These are phyloP conservation scores for Byssothecium circinans DNA, from an alignment of 2,329 filamentous ascomycete species.

Conservation along the genomic window DNA sequence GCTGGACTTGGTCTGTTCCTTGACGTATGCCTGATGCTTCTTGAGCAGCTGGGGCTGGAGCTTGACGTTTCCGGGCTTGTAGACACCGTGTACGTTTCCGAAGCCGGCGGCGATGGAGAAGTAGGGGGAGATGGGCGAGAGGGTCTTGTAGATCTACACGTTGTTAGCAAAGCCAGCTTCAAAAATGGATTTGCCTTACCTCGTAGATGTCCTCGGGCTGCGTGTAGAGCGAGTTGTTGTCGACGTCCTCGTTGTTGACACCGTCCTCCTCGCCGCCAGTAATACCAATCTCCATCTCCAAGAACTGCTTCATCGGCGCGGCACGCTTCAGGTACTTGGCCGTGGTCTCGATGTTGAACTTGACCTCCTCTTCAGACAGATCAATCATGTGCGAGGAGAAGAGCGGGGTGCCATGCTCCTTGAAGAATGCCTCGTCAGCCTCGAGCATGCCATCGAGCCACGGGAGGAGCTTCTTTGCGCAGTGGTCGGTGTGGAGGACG, in stretches of 20 bases:
- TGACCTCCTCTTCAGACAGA: slow-evolving; percentile 77
- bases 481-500: slow-evolving; percentile 97
- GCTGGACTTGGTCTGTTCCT: slow-evolving; percentile 71
- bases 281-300: slow-evolving; percentile 88
- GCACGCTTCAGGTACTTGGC: slow-evolving; percentile 91
- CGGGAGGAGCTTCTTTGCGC: slow-evolving; percentile 98
- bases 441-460: slow-evolving; percentile 82
- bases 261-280: slow-evolving; percentile 97
- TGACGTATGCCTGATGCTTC: slow-evolving; percentile 94
- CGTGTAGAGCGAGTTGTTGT: slow-evolving; percentile 96
- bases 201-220: slow-evolving; percentile 70
- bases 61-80: slow-evolving; percentile 97
- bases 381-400: slow-evolving; percentile 99
- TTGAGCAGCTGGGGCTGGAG: slow-evolving; percentile 92
- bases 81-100: slow-evolving; percentile 98
- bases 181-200: slow-evolving; percentile 10
- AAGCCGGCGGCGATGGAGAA: slow-evolving; percentile 98
- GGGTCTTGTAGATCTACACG: slow-evolving; percentile 64
- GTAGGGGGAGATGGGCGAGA: slow-evolving; percentile 83
- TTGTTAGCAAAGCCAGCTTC: not conserved
- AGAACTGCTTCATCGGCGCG: slow-evolving; percentile 94
- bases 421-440: slow-evolving; percentile 93
- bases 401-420: slow-evolving; percentile 85
- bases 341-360: slow-evolving; percentile 90
- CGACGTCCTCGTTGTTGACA: slow-evolving; percentile 97